Evolutionary conservation across 1,139 yeast species (phyloP), one percentile per base, ranked within the genome.

Genomic region (Protomyces pachydermus): DNA sequence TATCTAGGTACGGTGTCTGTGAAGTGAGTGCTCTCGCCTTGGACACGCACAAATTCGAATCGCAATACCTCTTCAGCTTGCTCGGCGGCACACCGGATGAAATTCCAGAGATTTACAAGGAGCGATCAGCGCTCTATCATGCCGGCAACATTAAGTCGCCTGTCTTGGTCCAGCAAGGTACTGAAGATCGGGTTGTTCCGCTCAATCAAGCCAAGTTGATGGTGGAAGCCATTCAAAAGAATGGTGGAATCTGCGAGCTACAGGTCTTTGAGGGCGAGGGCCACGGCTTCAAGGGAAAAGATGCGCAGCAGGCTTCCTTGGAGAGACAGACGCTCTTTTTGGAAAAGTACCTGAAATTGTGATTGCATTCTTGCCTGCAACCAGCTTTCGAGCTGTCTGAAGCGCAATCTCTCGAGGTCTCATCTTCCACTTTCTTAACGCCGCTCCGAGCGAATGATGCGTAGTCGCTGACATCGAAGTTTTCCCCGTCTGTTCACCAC

Each of bases 41-140:
- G 16, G 64, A 60, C 39, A 60, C 64, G 38, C 64, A 60, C 42
- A 60, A 60, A 25, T 60, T 60, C 39, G 60, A 60, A 50, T 48
- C 56, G 34, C 64, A 60, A 46, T 60, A 60, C 50, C 50, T 60
- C 32, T 60, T 54, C 51, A 54, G 46, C 9, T 37, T 60, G 60
- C 46, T 60, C 10, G 64, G 64, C 35, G 64, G 64, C 32, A 54
- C 60, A 3, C 64, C 64, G 6, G 64, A 53, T 2, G 64, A 54
- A 48, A 38, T 18, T 10, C 64, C 64, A 14, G 54, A 53, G 10
- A 20, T 54, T 10, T 60, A 60, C 35, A 48, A 34, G 35, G 60
- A 53, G 14, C 54, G 64, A 10, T 53, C 58, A 39, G 54, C 64
- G n/a, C 35, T 60, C 14, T 23, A 35, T 39, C 52, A 42, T 54